Percentiles rank a stretch among this genome's conserved stretches.
Evolutionary conservation across 352 stramenopile species (phyloP).

Genomic region (Pythium pyrilobum): DNA sequence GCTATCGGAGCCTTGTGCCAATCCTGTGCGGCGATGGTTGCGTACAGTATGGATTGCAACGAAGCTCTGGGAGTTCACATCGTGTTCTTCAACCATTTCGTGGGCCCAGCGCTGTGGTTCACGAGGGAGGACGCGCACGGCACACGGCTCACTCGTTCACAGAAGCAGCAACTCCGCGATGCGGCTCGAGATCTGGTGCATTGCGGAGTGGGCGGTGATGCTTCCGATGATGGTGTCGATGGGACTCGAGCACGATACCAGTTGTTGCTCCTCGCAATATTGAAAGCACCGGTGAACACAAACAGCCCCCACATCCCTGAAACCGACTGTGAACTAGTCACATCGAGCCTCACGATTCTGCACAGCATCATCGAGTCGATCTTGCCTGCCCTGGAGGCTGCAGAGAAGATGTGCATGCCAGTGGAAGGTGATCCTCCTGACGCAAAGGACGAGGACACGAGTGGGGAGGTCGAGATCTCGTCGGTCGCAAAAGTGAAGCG

Average conservation of each 20-base stretch:
- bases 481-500: conserved; percentile 16
- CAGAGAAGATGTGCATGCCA: conserved; percentile 11
- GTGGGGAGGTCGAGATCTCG: conserved; percentile 1
- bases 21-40: conserved; percentile 25
- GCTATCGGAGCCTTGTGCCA: conserved; percentile 10
- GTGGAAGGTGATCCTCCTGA: neutral
- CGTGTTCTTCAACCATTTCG: conserved; percentile 74
- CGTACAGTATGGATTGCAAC: too few relatives aligned
- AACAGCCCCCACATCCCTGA: neutral
- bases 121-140: neutral
- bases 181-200: neutral
- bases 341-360: conserved; percentile 54
- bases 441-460: neutral
- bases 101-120: conserved; percentile 42
- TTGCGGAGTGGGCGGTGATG: neutral
- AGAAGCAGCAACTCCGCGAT: neutral
- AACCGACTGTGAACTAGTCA: conserved; percentile 40
- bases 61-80: conserved; percentile 59
- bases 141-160: neutral
- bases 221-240: neutral
- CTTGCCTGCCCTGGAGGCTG: conserved; percentile 23
- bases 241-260: neutral
- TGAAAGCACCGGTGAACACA: neutral
- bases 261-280: neutral
- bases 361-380: conserved; percentile 51